Evolutionary conservation across 768 basidiomycete genomes (phyloP), one percentile per base, ranked within the genome.

Genomic region (Leccinum obscurum): DNA sequence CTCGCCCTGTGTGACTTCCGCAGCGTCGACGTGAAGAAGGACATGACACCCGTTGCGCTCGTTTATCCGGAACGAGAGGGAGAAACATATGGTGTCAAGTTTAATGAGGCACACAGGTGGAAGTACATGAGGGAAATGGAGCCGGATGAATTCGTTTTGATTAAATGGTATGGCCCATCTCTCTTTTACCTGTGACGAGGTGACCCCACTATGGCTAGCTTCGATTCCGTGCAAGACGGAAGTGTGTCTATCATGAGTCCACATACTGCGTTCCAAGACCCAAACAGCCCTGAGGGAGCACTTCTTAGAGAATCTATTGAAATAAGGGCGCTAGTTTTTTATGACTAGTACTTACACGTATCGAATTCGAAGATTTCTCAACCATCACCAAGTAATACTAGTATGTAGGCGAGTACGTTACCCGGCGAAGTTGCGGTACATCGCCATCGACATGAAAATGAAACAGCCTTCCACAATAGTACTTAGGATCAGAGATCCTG

Each of bases 71-170:
- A 82, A 26, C 70, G 71, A 26, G 75, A 81, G 22, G 80, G 80
- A 10, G 80, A 83, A 74, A 80, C 77, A 11, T 77, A 68, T 49
- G 63, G 70, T 39, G 74, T 82, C 50, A 72, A 68, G n/a, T 49
- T 15, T 6, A 79, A 77, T 57, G 71, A 75, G 20, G 63, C 59
- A 28, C 79, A 82, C 54, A 66, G 65, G 62, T 83, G 82, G 81
- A 78, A 79, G 60, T 83, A 81, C 60, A 56, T 79, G 62, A 72
- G 69, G 60, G 80, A 76, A 1, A 75, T 81, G 76, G 71, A 66
- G 30, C 74, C 78, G 1, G 77, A 80, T n/a, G 82, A 83, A 59
- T 73, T 73, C 46, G 78, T 78, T 17, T 64, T 83, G 54, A 79
- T 83, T 55, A 82, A 83, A 63, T 82, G 81, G 80, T 83, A 53